These are phyloP conservation scores for Saururus chinensis DNA, from an alignment of 164 flowering plant genomes.

Conservation along the genomic window DNA sequence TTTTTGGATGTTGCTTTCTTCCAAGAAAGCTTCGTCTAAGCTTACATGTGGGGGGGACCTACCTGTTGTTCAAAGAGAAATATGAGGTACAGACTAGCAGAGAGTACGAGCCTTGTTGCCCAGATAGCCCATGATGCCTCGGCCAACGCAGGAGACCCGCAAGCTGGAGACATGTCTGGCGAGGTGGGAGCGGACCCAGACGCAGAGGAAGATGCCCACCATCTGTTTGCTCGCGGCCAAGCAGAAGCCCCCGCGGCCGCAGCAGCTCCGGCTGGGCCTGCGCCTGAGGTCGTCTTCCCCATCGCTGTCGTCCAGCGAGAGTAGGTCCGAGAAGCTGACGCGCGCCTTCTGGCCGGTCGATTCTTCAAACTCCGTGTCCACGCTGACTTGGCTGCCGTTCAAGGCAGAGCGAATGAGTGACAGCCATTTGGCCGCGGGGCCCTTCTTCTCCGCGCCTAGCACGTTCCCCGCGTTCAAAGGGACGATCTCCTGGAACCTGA, in stretches of 20 bases:
- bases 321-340: slow-evolving; percentile 48
- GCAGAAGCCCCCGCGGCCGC: slow-evolving; percentile 16
- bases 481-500: slow-evolving; percentile 86
- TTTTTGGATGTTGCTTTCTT: neutral
- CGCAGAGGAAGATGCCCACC: slow-evolving; percentile 80
- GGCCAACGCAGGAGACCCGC: slow-evolving; percentile 80
- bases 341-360: slow-evolving; percentile 20
- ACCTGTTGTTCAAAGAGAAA: neutral
- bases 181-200: slow-evolving; percentile 69
- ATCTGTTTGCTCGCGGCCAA: slow-evolving; percentile 78
- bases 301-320: slow-evolving; percentile 35
- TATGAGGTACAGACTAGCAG: too few relatives aligned
- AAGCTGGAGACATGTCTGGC: slow-evolving; percentile 34
- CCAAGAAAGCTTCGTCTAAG: neutral
- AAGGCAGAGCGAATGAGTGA: slow-evolving; percentile 53
- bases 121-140: slow-evolving; percentile 88
- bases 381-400: slow-evolving; percentile 15
- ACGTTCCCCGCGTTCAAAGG: slow-evolving; percentile 90
- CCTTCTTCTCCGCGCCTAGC: slow-evolving; percentile 64
- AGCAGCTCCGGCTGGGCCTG: neutral
- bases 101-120: slow-evolving; percentile 64
- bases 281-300: slow-evolving; percentile 4
- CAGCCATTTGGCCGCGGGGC: slow-evolving; percentile 74
- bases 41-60: neutral
- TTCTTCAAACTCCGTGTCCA: slow-evolving; percentile 10